These are phyloP conservation scores for Casuarina glauca DNA, from an alignment of 306 rosid species.

Conservation along the genomic window DNA sequence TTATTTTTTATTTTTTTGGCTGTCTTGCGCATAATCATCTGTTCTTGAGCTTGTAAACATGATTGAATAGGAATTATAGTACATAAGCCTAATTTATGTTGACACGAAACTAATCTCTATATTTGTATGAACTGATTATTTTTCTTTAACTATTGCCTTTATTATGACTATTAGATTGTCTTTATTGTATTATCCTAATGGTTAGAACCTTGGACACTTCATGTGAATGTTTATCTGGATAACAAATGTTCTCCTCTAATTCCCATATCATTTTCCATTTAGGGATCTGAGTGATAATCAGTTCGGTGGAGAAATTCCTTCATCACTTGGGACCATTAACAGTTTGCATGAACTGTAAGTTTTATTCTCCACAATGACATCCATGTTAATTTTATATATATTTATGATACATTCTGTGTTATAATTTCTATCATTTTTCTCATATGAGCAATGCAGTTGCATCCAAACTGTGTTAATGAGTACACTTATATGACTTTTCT, in stretches of 20 bases:
- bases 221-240: constrained; percentile 10
- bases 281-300: constrained; percentile 89
- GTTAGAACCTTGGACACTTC: constrained; percentile 24
- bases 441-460: neutral
- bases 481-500: neutral
- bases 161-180: neutral
- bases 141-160: constrained; percentile 11
- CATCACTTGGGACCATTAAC: constrained; percentile 61
- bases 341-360: constrained; percentile 80
- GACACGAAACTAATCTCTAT: constrained; percentile 18
- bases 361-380: constrained; percentile 12
- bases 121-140: constrained; percentile 15
- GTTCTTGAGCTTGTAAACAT: constrained; percentile 18
- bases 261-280: constrained; percentile 22
- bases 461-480: neutral
- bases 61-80: constrained; percentile 11
- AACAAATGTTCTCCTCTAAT: constrained; percentile 18
- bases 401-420: neutral
- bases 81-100: neutral
- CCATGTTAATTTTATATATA: neutral
- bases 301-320: constrained; percentile 75
- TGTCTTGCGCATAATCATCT: constrained; percentile 5
- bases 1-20: neutral
- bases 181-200: constrained; percentile 17
- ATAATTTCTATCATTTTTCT: neutral